These are phyloP conservation scores for Lentinula aciculospora DNA, from an alignment of 768 basidiomycete species.

Conservation along the genomic window DNA sequence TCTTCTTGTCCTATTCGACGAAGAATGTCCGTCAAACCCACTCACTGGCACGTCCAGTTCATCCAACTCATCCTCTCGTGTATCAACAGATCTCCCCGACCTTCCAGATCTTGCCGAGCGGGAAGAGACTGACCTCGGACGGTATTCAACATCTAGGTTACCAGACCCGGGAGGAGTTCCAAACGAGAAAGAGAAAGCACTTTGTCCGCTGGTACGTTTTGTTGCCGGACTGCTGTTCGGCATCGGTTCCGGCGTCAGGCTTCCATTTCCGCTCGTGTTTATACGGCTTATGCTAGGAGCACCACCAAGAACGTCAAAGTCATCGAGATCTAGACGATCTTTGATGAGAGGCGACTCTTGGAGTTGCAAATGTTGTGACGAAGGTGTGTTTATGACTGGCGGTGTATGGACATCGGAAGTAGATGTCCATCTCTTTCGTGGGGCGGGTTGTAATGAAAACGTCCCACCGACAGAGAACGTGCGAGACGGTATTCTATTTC, in stretches of 20 bases:
- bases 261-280: not conserved
- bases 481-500: slow-evolving; percentile 22
- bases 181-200: slow-evolving; percentile 2
- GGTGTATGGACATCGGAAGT: not conserved
- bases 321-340: slow-evolving; percentile 1
- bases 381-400: not conserved
- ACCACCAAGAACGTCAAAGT: slow-evolving; percentile 6
- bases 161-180: slow-evolving; percentile 5
- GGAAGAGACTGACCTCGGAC: slow-evolving; percentile 1
- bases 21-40: not conserved
- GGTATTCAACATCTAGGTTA: not conserved
- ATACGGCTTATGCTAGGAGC: slow-evolving; percentile 1
- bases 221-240: not conserved
- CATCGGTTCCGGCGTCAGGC: slow-evolving; percentile 1
- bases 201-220: not conserved
- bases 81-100: not conserved
- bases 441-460: slow-evolving; percentile 28
- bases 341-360: slow-evolving; percentile 4
- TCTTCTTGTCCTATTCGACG: not conserved
- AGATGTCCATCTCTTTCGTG: slow-evolving; percentile 17
- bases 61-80: not conserved
- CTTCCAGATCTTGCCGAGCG: not conserved
- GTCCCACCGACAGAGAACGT: slow-evolving; percentile 20
- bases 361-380: not conserved
- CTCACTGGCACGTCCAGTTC: not conserved